Evolutionary conservation across 1,284 basidiomycete genomes (phyloP).

Genomic region (Pseudozyma sp.): DNA sequence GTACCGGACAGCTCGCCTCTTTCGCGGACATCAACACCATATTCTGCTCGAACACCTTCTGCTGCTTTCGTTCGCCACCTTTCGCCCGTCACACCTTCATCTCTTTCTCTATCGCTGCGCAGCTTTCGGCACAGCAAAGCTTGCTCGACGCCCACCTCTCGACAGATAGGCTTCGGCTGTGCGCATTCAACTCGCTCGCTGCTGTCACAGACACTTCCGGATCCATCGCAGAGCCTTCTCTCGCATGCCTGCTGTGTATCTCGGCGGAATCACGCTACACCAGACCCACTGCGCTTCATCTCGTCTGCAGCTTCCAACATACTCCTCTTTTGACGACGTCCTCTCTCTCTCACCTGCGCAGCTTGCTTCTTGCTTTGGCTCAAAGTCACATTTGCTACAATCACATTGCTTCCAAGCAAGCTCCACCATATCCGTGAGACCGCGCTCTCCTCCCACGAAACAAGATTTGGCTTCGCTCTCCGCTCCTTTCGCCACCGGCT

Average conservation of each 20-base stretch:
- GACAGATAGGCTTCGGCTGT: background rate
- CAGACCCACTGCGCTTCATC: conserved; percentile 24
- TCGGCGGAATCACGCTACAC: conserved; percentile 3
- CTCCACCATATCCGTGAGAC: conserved; percentile 24
- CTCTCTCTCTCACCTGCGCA: background rate
- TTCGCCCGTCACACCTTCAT: conserved; percentile 7
- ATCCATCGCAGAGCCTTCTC: conserved; percentile 4
- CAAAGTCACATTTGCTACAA: conserved; percentile 23
- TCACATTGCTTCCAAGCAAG: conserved; percentile 20
- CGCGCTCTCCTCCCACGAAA: conserved; percentile 7
- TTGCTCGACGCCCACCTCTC: background rate
- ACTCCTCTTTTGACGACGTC: conserved; percentile 2
- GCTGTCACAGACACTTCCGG: background rate
- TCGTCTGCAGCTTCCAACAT: conserved; percentile 1
- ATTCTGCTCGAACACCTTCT: background rate
- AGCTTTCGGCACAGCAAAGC: background rate
- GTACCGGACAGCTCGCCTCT: background rate
- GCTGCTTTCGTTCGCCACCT: background rate
- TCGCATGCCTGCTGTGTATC: too few relatives aligned
- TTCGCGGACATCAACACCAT: too few relatives aligned
- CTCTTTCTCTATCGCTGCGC: conserved; percentile 3
- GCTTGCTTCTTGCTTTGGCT: conserved; percentile 3
- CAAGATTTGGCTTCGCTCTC: conserved; percentile 24
- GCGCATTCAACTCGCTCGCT: background rate
- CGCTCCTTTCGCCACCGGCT: conserved; percentile 8